Percentiles rank a stretch among this genome's conserved stretches.
These are phyloP conservation scores for Triangularia verruculosa DNA, from an alignment of 2,329 filamentous ascomycete species.

Conservation along the genomic window DNA sequence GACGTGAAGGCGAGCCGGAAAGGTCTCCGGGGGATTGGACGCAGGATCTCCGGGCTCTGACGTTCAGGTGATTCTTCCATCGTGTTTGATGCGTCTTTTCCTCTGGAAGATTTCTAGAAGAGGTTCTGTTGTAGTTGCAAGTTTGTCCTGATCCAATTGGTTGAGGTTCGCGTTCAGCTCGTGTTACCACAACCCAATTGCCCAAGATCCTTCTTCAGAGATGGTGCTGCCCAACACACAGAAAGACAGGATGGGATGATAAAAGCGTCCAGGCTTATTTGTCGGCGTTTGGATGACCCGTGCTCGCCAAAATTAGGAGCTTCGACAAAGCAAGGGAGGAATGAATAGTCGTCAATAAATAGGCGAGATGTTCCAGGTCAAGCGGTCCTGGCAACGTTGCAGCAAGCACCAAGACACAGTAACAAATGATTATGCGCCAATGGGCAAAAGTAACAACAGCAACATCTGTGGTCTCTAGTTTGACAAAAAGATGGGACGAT, in stretches of 20 bases:
- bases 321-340: not conserved
- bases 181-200: not conserved
- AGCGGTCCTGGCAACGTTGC: not conserved
- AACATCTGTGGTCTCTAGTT: not conserved
- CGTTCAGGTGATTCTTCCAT: not conserved
- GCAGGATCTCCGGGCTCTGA: constrained; percentile 52
- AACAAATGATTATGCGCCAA: not conserved
- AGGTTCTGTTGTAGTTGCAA: not conserved
- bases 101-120: not conserved
- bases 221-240: not conserved
- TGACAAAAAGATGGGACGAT: not conserved
- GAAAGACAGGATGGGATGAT: not conserved
- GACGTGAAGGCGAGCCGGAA: constrained; percentile 59
- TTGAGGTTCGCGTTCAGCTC: not conserved
- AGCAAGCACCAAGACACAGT: not conserved
- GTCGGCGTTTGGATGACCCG: not conserved
- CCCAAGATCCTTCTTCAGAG: not conserved
- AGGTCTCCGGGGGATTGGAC: constrained; percentile 68
- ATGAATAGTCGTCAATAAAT: not conserved
- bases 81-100: not conserved
- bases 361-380: not conserved
- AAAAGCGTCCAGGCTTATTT: not conserved
- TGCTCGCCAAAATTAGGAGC: not conserved
- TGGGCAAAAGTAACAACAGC: not conserved
- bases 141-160: not conserved